Conservation (phyloP, 2,329 filamentous ascomycete genomes). For the Fusarium oligoseptatum region DNA sequence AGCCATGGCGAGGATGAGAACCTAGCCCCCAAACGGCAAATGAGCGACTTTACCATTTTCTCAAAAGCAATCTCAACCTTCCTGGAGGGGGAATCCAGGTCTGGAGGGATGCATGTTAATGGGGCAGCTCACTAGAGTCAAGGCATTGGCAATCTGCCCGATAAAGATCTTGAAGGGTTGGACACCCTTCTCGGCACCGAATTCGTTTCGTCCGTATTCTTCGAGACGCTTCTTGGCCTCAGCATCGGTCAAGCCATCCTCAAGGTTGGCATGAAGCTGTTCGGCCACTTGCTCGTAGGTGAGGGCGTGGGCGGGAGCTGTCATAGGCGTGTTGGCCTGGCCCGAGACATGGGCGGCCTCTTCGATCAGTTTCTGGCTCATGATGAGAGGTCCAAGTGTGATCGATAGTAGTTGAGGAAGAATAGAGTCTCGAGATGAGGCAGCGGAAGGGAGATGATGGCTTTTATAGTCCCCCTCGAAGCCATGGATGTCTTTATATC, state of each 20-base stretch:
- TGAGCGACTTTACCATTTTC: slow-evolving; percentile 37
- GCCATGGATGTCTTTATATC: not conserved
- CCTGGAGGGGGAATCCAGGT: not conserved
- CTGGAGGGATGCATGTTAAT: slow-evolving; percentile 9
- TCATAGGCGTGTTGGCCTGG: slow-evolving; percentile 42
- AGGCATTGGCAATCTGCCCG: slow-evolving; percentile 75
- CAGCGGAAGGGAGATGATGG: not conserved
- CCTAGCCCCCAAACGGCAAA: slow-evolving; percentile 47
- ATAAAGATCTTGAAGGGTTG: slow-evolving; percentile 74
- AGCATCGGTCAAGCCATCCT: slow-evolving; percentile 26
- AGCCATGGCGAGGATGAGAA: slow-evolving; percentile 69
- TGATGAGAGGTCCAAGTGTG: slow-evolving; percentile 6
- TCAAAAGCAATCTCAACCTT: not conserved
- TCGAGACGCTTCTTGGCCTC: slow-evolving; percentile 65
- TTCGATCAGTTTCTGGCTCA: slow-evolving; percentile 29
- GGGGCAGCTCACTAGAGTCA: slow-evolving; percentile 68
- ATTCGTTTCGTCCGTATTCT: slow-evolving; percentile 72
- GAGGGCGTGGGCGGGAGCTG: slow-evolving; percentile 41
- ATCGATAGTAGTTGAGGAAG: not conserved
- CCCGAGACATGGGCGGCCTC: slow-evolving; percentile 38
- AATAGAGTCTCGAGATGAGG: rapidly evolving
- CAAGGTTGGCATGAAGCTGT: slow-evolving; percentile 25
- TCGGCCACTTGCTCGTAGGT: slow-evolving; percentile 33
- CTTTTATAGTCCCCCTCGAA: slow-evolving; percentile 9
- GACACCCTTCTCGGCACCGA: slow-evolving; percentile 72